These are phyloP conservation scores for Carex myosuroides DNA, from an alignment of 176 grass and related monocot genomes.

Conservation along the genomic window DNA sequence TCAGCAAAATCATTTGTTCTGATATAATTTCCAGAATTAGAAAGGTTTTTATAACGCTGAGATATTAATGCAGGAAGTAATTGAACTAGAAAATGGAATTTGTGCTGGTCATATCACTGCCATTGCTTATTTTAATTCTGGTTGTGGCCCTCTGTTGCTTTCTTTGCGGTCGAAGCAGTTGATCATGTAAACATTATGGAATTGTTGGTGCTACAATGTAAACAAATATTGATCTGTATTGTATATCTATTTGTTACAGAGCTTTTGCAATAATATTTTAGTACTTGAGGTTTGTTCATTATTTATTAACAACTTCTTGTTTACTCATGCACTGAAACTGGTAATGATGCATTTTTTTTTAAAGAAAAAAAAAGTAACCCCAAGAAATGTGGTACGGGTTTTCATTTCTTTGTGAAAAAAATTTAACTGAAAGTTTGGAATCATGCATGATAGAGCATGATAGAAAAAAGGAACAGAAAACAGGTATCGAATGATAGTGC, in stretches of 20 bases:
- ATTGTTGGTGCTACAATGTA: neutral
- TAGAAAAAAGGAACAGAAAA: too few relatives aligned
- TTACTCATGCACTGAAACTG: neutral
- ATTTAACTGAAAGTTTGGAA: too few relatives aligned
- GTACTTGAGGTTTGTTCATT: neutral
- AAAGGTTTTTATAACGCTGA: neutral
- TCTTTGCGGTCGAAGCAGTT: conserved; percentile 26
- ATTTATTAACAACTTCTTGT: neutral
- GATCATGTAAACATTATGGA: neutral
- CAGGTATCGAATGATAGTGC: too few relatives aligned
- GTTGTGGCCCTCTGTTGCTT: conserved; percentile 48
- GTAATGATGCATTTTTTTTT: neutral
- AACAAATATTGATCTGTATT: neutral
- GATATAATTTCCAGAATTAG: neutral
- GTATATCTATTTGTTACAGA: neutral
- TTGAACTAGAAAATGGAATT: conserved; percentile 43
- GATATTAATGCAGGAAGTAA: neutral
- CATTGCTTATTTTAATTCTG: conserved; percentile 51
- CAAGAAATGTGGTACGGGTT: too few relatives aligned
- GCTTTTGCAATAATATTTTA: neutral
- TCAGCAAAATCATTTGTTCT: neutral
- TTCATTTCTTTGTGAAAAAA: too few relatives aligned
- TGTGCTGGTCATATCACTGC: conserved; percentile 64
- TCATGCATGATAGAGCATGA: too few relatives aligned
- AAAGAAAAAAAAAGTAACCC: too few relatives aligned